A percentile compares a stretch with the other conserved stretches of the same genome.
These are phyloP conservation scores for Cyanophora paradoxa DNA, from an alignment of 78 protist species.

Conservation along the genomic window DNA sequence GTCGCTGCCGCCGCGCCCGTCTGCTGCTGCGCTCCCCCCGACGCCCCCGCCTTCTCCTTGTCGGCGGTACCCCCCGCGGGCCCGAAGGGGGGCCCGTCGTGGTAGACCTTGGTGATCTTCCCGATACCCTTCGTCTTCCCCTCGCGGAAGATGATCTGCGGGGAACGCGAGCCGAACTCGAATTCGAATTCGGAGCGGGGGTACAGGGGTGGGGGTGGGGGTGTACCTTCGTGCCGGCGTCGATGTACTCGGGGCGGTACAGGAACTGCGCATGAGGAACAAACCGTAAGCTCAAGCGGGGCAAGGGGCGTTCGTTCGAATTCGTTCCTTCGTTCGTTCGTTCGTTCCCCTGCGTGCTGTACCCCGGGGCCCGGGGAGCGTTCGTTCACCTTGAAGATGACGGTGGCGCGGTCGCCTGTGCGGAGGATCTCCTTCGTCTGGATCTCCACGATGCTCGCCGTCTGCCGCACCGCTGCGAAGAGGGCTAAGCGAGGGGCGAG, in stretches of 20 bases:
- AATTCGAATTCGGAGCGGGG: too few species aligned
- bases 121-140: conserved; percentile 71
- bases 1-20: too few species aligned
- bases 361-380: not conserved
- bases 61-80: too few species aligned
- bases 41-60: too few species aligned
- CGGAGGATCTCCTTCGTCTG: conserved; percentile 66
- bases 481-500: not conserved
- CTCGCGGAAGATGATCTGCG: conserved; percentile 91
- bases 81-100: too few species aligned
- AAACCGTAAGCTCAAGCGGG: too few species aligned
- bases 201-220: too few species aligned
- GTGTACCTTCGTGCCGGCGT: too few species aligned
- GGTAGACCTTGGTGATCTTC: conserved; percentile 4
- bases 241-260: conserved; percentile 75
- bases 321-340: too few species aligned
- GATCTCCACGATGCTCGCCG: conserved; percentile 14
- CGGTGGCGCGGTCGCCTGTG: conserved; percentile 73
- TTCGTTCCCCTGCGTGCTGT: too few species aligned
- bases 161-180: conserved; percentile 38
- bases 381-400: not conserved
- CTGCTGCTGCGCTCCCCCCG: too few species aligned
- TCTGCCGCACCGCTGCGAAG: not conserved
- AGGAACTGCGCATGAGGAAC: conserved; percentile 44
- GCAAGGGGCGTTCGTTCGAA: too few species aligned